These are phyloP conservation scores for Kalanchoe fedtschenkoi DNA, from an alignment of 164 flowering plant genomes.

Conservation along the genomic window DNA sequence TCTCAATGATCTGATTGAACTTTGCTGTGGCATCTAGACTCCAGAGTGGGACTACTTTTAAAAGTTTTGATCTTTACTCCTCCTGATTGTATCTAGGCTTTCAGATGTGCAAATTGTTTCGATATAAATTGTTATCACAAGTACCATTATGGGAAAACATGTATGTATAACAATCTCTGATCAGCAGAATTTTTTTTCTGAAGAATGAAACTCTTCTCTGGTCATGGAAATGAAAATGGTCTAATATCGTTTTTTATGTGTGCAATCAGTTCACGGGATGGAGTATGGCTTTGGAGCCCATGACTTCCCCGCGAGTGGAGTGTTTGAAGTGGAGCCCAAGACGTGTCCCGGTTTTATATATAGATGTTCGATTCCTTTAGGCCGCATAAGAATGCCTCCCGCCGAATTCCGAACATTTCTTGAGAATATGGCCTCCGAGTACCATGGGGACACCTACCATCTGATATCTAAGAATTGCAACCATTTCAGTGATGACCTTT, in stretches of 20 bases:
- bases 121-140: too few relatives aligned
- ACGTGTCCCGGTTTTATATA: constrained; percentile 74
- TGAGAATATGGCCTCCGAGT: constrained; percentile 56
- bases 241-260: background rate
- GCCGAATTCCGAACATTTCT: constrained; percentile 50
- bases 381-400: constrained; percentile 38
- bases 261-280: constrained; percentile 57
- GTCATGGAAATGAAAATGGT: background rate
- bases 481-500: constrained; percentile 70
- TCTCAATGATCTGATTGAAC: too few relatives aligned
- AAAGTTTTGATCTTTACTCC: too few relatives aligned
- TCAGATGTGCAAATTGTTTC: too few relatives aligned
- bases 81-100: too few relatives aligned
- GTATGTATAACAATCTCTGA: too few relatives aligned
- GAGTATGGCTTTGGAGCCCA: constrained; percentile 94
- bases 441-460: constrained; percentile 87
- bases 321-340: constrained; percentile 83
- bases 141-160: too few relatives aligned
- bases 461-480: constrained; percentile 84
- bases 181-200: too few relatives aligned
- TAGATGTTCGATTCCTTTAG: constrained; percentile 53
- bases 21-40: too few relatives aligned
- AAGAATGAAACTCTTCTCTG: background rate
- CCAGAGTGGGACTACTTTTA: too few relatives aligned
- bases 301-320: constrained; percentile 77